Percentiles rank a stretch among this genome's conserved stretches.
Conservation (phyloP, 345 rosid species). For the Populus alba region DNA sequence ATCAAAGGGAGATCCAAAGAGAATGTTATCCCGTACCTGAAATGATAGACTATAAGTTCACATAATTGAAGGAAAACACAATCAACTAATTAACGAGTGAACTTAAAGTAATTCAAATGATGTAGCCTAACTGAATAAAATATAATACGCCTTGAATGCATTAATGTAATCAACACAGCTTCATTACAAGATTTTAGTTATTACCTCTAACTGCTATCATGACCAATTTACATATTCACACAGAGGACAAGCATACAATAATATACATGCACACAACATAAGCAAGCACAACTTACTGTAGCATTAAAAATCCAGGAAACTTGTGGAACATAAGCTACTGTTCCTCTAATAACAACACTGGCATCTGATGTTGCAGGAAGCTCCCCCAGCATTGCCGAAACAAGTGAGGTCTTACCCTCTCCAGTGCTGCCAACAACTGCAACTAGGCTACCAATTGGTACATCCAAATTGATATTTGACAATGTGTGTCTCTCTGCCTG, state of each 20-base stretch:
- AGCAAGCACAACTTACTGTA: slow-evolving; percentile 56
- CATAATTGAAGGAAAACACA: slow-evolving; percentile 3
- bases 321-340: slow-evolving; percentile 96
- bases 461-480: slow-evolving; percentile 78
- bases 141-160: background rate
- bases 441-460: slow-evolving; percentile 88
- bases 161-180: background rate
- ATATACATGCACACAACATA: background rate
- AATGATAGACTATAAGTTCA: slow-evolving; percentile 15
- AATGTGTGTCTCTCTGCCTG: slow-evolving; percentile 90
- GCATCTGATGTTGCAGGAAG: slow-evolving; percentile 75
- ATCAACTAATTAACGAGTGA: slow-evolving; percentile 2
- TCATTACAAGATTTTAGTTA: background rate
- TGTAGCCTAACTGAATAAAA: background rate
- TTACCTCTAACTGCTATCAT: background rate
- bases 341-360: slow-evolving; percentile 70
- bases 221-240: background rate
- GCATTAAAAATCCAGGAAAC: slow-evolving; percentile 99
- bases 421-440: slow-evolving; percentile 98
- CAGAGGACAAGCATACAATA: background rate
- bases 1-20: slow-evolving; percentile 87
- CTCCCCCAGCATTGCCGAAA: slow-evolving; percentile 99
- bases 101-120: slow-evolving; percentile 2
- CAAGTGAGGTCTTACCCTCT: slow-evolving; percentile 93
- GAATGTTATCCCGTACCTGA: slow-evolving; percentile 89